phyloP scores from a whole-genome alignment of 306 rosid species.

The Psophocarpus tetragonolobus region DNA sequence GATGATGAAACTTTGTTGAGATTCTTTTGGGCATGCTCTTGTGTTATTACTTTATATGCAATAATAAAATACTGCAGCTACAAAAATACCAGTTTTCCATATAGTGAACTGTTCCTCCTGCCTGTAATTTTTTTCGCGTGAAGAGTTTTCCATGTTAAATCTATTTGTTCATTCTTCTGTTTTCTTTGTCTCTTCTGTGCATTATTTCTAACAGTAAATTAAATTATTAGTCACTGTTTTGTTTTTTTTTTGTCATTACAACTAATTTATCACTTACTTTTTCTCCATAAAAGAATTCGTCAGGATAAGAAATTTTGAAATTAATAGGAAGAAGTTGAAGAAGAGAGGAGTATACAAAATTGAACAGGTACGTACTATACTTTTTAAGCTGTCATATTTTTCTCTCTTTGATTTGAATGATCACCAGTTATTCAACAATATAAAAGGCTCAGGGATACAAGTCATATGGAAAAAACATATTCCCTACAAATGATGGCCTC shows the following conservation, averaged over 20 bases:
- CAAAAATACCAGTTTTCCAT: too few relatives aligned
- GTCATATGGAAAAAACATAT: neutral
- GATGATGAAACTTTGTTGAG: neutral
- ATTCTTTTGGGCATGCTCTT: too few relatives aligned
- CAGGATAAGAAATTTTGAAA: neutral
- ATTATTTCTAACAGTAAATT: too few relatives aligned
- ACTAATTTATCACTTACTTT: neutral
- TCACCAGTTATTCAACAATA: neutral
- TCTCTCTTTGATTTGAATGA: neutral
- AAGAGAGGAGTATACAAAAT: neutral
- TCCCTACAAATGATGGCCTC: neutral
- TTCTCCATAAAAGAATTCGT: neutral
- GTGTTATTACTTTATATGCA: too few relatives aligned
- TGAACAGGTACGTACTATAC: neutral
- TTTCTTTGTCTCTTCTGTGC: too few relatives aligned
- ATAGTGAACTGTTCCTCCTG: too few relatives aligned
- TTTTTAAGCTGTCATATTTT: neutral
- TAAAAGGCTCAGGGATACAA: neutral
- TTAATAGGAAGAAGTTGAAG: neutral
- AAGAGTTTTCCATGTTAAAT: too few relatives aligned
- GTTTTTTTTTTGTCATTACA: neutral
- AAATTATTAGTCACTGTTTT: slow-evolving; percentile 16
- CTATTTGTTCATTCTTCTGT: too few relatives aligned
- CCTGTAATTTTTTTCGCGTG: too few relatives aligned
- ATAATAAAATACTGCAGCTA: too few relatives aligned